These are phyloP conservation scores for Arthrocladium fulminans DNA, from an alignment of 2,329 filamentous ascomycete species.

Conservation along the genomic window DNA sequence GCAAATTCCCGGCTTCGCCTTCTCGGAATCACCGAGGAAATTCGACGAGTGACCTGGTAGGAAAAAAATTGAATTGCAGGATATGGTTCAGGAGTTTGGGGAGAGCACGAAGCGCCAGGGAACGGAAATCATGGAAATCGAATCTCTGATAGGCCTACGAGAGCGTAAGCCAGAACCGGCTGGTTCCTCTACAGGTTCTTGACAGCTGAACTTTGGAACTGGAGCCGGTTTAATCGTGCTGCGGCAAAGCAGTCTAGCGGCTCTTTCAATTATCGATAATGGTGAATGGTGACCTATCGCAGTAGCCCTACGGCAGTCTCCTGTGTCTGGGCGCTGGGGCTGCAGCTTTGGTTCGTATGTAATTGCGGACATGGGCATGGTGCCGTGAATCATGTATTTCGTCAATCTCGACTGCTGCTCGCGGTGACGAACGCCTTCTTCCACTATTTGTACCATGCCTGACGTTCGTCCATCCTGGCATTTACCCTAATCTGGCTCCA, in stretches of 20 bases:
- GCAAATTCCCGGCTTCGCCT: not conserved
- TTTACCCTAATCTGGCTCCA: not conserved
- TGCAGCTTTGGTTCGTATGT: not conserved
- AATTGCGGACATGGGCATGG: not conserved
- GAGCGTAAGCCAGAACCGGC: too few relatives aligned
- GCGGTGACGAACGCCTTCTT: constrained; percentile 1
- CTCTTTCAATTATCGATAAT: not conserved
- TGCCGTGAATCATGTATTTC: not conserved
- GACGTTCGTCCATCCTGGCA: not conserved
- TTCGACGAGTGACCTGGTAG: not conserved
- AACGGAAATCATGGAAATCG: too few relatives aligned
- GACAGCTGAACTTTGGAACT: not conserved
- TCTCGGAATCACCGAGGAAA: not conserved
- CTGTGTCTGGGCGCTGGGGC: not conserved
- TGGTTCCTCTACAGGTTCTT: too few relatives aligned
- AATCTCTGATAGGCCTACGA: too few relatives aligned
- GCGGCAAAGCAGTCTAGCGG: not conserved
- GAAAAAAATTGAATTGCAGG: not conserved
- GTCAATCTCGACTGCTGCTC: constrained; percentile 4
- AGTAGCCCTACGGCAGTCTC: not conserved
- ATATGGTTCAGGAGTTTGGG: too few relatives aligned
- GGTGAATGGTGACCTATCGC: not conserved
- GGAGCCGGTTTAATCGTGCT: not conserved
- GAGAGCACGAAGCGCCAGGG: too few relatives aligned
- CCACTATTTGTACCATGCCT: not conserved